These are phyloP conservation scores for Ustilago lituana DNA, from an alignment of 1,284 basidiomycete species.

Conservation along the genomic window DNA sequence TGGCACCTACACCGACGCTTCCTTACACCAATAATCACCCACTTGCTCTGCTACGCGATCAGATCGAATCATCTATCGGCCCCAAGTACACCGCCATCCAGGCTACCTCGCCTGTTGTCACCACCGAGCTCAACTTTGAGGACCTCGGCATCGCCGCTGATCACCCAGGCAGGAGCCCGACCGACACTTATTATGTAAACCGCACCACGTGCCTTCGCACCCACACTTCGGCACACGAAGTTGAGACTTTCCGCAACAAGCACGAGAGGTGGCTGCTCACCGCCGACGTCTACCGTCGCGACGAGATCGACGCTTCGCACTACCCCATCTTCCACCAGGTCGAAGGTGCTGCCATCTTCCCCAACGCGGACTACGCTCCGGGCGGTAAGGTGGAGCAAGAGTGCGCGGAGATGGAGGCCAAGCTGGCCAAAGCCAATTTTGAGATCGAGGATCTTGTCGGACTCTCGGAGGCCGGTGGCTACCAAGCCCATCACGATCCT, in stretches of 20 bases:
- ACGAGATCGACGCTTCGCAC: slow-evolving; percentile 96
- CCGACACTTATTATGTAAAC: slow-evolving; percentile 98
- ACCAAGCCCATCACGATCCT: slow-evolving; percentile 78
- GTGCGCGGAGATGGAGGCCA: slow-evolving; percentile 73
- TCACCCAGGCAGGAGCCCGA: slow-evolving; percentile 88
- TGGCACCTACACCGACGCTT: slow-evolving; percentile 73
- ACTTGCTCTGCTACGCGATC: slow-evolving; percentile 80
- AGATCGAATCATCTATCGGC: slow-evolving; percentile 85
- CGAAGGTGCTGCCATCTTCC: slow-evolving; percentile 88
- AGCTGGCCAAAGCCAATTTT: slow-evolving; percentile 71
- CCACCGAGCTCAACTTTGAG: slow-evolving; percentile 93
- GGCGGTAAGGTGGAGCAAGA: slow-evolving; percentile 69
- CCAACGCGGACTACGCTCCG: slow-evolving; percentile 68
- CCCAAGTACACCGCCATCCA: slow-evolving; percentile 67
- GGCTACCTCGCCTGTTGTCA: slow-evolving; percentile 85
- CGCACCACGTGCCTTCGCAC: slow-evolving; percentile 89
- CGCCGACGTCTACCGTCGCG: slow-evolving; percentile 97
- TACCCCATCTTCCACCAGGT: slow-evolving; percentile 99
- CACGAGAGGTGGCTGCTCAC: slow-evolving; percentile 87
- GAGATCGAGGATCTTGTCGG: slow-evolving; percentile 85
- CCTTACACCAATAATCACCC: slow-evolving; percentile 84
- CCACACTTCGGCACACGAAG: slow-evolving; percentile 97
- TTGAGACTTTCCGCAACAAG: slow-evolving; percentile 84
- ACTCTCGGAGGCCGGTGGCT: slow-evolving; percentile 78
- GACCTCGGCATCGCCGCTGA: slow-evolving; percentile 91